Evolutionary conservation across 2,329 filamentous ascomycete genomes (phyloP).

Genomic region (Aschersonia sp.): DNA sequence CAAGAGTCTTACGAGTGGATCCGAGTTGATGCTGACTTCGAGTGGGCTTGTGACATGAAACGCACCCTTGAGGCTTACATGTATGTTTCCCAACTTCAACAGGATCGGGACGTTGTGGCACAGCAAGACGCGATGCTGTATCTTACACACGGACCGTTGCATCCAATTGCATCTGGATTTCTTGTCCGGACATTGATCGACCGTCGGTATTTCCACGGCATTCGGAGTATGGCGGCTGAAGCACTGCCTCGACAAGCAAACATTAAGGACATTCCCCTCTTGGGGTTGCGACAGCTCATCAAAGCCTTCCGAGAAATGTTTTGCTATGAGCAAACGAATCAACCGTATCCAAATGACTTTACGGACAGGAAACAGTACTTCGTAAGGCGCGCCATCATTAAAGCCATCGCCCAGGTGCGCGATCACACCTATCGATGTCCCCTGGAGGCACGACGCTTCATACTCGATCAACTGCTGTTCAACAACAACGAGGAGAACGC

Average conservation of each 20-base stretch:
- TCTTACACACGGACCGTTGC: conserved; percentile 50
- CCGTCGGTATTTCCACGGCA: conserved; percentile 82
- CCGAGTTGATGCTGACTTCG: conserved; percentile 92
- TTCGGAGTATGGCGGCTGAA: conserved; percentile 72
- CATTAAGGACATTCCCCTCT: conserved; percentile 49
- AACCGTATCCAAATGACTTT: conserved; percentile 84
- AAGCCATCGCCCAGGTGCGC: conserved; percentile 65
- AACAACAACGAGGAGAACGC: conserved; percentile 90
- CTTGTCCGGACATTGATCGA: conserved; percentile 84
- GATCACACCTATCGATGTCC: conserved; percentile 64
- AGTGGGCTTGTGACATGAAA: conserved; percentile 85
- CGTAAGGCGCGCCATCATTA: conserved; percentile 71
- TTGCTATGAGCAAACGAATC: conserved; percentile 63
- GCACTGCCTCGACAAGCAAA: conserved; percentile 65
- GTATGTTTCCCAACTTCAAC: conserved; percentile 94
- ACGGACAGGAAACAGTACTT: conserved; percentile 73
- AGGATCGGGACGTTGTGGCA: conserved; percentile 94
- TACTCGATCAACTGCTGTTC: conserved; percentile 78
- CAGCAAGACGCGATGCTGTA: conserved; percentile 64
- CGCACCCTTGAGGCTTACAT: conserved; percentile 83
- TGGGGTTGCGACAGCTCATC: conserved; percentile 72
- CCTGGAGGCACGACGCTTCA: conserved; percentile 62
- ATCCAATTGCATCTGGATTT: conserved; percentile 77
- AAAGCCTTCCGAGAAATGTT: conserved; percentile 81
- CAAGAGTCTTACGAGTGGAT: conserved; percentile 98